These are phyloP conservation scores for Millerozyma acaciae DNA, from an alignment of 805 yeast species.

Conservation along the genomic window DNA sequence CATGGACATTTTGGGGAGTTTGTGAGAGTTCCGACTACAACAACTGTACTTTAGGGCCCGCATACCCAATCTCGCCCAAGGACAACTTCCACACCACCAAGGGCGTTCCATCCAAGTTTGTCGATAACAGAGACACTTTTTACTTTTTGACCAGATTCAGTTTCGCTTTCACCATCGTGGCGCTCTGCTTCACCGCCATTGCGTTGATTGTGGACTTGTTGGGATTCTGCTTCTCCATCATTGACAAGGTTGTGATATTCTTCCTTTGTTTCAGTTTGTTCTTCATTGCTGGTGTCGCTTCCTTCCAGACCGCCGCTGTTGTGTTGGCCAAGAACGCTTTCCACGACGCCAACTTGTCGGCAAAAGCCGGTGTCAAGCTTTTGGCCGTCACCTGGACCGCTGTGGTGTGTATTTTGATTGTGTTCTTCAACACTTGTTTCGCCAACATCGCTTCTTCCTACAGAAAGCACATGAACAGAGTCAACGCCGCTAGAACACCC, in stretches of 20 bases:
- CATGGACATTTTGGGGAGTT: slow-evolving; percentile 83
- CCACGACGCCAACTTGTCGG: slow-evolving; percentile 37
- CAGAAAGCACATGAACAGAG: slow-evolving; percentile 45
- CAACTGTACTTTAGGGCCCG: slow-evolving; percentile 55
- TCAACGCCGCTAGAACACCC: slow-evolving; percentile 23
- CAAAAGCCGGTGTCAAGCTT: slow-evolving; percentile 53
- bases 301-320: slow-evolving; percentile 69
- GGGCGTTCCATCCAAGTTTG: slow-evolving; percentile 53
- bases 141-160: slow-evolving; percentile 65
- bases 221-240: slow-evolving; percentile 51
- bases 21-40: slow-evolving; percentile 59
- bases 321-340: slow-evolving; percentile 77
- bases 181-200: slow-evolving; percentile 60
- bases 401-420: slow-evolving; percentile 47
- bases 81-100: slow-evolving; percentile 58
- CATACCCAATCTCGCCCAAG: slow-evolving; percentile 80
- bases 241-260: slow-evolving; percentile 52
- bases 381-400: slow-evolving; percentile 73
- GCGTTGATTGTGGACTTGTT: slow-evolving; percentile 53
- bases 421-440: slow-evolving; percentile 51
- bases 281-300: slow-evolving; percentile 58
- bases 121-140: slow-evolving; percentile 51
- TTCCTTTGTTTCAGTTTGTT: slow-evolving; percentile 50
- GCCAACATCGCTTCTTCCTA: slow-evolving; percentile 47
- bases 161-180: slow-evolving; percentile 58